These are phyloP conservation scores for Passiflora organensis DNA, from an alignment of 345 rosid species.

Conservation along the genomic window DNA sequence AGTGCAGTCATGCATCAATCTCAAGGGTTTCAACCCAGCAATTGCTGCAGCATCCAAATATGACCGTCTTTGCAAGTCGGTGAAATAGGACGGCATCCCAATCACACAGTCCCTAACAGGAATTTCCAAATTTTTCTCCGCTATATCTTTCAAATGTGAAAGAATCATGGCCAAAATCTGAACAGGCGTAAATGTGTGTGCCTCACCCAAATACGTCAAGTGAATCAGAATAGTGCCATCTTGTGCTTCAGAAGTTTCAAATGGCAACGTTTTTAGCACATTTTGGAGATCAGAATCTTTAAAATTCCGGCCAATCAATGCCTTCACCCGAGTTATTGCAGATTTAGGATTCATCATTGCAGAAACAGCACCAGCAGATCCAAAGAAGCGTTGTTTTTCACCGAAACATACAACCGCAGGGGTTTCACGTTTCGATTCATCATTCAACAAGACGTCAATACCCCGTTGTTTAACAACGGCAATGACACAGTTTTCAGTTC, in stretches of 20 bases:
- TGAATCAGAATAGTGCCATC: constrained; percentile 46
- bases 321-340: constrained; percentile 50
- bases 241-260: constrained; percentile 37
- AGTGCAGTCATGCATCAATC: constrained; percentile 53
- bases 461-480: constrained; percentile 66
- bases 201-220: constrained; percentile 39
- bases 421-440: constrained; percentile 68
- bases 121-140: constrained; percentile 46
- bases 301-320: constrained; percentile 43
- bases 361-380: constrained; percentile 49
- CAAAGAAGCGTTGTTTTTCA: constrained; percentile 54
- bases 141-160: constrained; percentile 46
- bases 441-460: constrained; percentile 67
- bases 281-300: constrained; percentile 40
- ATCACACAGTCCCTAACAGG: constrained; percentile 49
- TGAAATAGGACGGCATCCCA: constrained; percentile 55
- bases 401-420: constrained; percentile 47
- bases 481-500: constrained; percentile 77
- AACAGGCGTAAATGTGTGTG: constrained; percentile 34
- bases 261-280: constrained; percentile 38
- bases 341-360: constrained; percentile 48
- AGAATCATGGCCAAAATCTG: constrained; percentile 52
- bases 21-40: constrained; percentile 54
- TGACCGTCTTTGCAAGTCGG: constrained; percentile 52
- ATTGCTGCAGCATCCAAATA: constrained; percentile 49